Base-by-base conservation (phyloP, 208 protist species). In the Leishmania turanica region DNA sequence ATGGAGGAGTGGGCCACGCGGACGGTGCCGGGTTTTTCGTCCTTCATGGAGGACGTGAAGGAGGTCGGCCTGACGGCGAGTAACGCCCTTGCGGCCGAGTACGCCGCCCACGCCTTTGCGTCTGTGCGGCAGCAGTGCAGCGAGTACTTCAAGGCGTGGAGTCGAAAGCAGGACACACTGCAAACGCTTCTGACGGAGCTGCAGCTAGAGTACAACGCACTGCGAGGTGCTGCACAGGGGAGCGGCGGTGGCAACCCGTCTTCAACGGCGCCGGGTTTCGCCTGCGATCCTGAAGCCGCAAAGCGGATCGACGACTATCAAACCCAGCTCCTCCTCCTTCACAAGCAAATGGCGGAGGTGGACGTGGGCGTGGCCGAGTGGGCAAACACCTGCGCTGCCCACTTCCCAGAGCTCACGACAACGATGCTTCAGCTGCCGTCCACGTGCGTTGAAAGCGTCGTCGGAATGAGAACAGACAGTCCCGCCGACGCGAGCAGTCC, bases 1-100 rank as follows among this genome's bases (percentile, higher is more conserved):
- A 64, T 85, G 40, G 79, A 87, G 51, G 64, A 83, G 76, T 91
- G 88, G 85, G 77, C 75, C n/a, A 78, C 72, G 37, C 74, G 73
- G 45, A 84, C 76, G 27, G 71, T 77, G 40, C 62, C 76, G 3
- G 75, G 69, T 17, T 87, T 82, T 72, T 84, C 83, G 8, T 75
- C 81, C 21, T 74, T 89, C n/a, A 82, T 85, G 72, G 83, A 89
- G 66, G 88, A 91, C 21, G 79, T 92, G n/a, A 91, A 88, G 80
- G 85, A 88, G n/a, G 71, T 92, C 27, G 92, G 90, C 5, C 77
- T 90, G 65, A 92, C 88, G 17, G 92, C 90, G 24, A 93, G 92
- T 77, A 89, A 83, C 73, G 92, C 92, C 24, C 87, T 95, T 27
- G 88, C 90, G 11, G 90, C 87, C 27, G 89, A 91, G 62, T 90